phyloP scores from a whole-genome alignment of 139 green algal species.

The Picochlorum sp. region DNA sequence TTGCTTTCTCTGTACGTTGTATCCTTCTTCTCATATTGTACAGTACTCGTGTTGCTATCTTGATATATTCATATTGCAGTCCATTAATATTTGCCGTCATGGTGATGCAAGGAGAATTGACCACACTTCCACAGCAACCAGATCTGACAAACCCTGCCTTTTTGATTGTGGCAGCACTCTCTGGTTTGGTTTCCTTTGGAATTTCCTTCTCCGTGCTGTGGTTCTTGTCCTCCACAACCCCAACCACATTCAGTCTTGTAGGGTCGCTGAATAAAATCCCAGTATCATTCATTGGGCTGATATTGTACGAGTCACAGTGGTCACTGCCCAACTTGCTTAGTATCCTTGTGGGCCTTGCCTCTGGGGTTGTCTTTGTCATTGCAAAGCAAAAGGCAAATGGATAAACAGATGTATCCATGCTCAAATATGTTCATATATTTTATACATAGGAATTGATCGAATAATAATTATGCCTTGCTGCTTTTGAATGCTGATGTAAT shows the following conservation, averaged over 20 bases:
- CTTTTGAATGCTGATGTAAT: slow-evolving; percentile 28
- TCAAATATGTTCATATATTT: too few species aligned
- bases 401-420: background rate
- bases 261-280: slow-evolving; percentile 84
- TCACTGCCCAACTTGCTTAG: slow-evolving; percentile 63
- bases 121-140: slow-evolving; percentile 27
- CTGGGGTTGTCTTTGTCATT: slow-evolving; percentile 65
- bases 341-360: slow-evolving; percentile 68
- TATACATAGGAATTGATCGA: background rate
- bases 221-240: slow-evolving; percentile 85
- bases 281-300: slow-evolving; percentile 72
- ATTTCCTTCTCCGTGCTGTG: slow-evolving; percentile 79
- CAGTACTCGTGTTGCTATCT: background rate
- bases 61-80: background rate
- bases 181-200: slow-evolving; percentile 45
- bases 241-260: slow-evolving; percentile 84
- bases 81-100: slow-evolving; percentile 48
- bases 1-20: slow-evolving; percentile 46
- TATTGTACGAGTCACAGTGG: slow-evolving; percentile 66
- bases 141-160: slow-evolving; percentile 41
- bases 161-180: slow-evolving; percentile 29
- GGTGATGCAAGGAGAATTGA: slow-evolving; percentile 42
- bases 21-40: slow-evolving; percentile 10
- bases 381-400: slow-evolving; percentile 27
- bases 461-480: background rate